Evolutionary conservation across 768 basidiomycete species (phyloP).

Genomic region (Agaricus bisporus): DNA sequence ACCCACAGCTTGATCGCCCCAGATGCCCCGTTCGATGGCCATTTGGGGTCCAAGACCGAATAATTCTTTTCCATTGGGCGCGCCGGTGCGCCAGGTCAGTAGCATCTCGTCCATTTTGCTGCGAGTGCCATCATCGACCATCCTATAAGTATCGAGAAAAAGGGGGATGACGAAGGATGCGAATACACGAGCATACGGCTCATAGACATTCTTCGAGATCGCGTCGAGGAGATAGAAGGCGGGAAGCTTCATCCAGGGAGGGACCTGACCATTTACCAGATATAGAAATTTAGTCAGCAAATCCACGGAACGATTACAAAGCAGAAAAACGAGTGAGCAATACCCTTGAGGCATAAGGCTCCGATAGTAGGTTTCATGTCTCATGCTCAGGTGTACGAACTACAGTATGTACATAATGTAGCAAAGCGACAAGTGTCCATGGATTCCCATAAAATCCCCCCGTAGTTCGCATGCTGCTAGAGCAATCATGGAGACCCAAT

Average conservation of each 20-base stretch:
- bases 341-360: conserved; percentile 15
- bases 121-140: conserved; percentile 78
- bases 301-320: conserved; percentile 35
- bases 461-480: conserved; percentile 13
- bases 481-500: conserved; percentile 8
- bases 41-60: conserved; percentile 79
- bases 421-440: conserved; percentile 1
- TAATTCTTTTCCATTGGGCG: conserved; percentile 72
- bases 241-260: conserved; percentile 86
- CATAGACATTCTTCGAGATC: conserved; percentile 93
- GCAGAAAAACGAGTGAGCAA: conserved; percentile 19
- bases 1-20: conserved; percentile 47
- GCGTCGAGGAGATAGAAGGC: conserved; percentile 94
- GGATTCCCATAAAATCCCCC: conserved; percentile 7
- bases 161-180: conserved; percentile 74
- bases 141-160: conserved; percentile 83
- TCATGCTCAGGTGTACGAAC: conserved; percentile 27
- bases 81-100: conserved; percentile 87
- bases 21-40: conserved; percentile 79
- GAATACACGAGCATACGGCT: conserved; percentile 87
- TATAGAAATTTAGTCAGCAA: conserved; percentile 65
- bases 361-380: conserved; percentile 17
- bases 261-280: conserved; percentile 57
- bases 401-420: conserved; percentile 11
- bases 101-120: conserved; percentile 99